phyloP scores from a whole-genome alignment of 306 rosid genomes.

The Senna siamea region DNA sequence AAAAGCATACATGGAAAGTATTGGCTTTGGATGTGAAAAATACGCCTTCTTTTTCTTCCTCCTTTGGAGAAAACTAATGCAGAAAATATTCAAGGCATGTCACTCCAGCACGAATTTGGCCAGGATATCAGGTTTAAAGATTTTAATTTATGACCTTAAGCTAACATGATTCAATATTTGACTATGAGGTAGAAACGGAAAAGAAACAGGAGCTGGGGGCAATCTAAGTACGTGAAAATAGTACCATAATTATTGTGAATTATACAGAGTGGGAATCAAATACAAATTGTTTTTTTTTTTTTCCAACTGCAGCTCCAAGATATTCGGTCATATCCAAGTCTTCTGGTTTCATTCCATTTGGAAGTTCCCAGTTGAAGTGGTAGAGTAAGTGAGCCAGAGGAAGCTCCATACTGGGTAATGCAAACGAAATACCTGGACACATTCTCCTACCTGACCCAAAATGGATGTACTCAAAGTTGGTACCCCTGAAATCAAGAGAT shows the following conservation, averaged over 20 bases:
- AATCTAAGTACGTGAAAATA: neutral
- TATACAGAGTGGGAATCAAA: conserved; percentile 29
- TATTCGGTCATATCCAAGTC: conserved; percentile 38
- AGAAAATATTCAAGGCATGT: neutral
- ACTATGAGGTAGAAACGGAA: neutral
- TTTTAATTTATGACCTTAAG: neutral
- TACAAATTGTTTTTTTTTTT: conserved; percentile 32
- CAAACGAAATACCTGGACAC: conserved; percentile 37
- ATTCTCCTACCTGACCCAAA: conserved; percentile 48
- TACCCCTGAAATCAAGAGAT: conserved; percentile 27
- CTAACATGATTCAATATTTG: no score
- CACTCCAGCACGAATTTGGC: neutral
- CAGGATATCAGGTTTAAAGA: neutral
- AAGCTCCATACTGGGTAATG: conserved; percentile 36
- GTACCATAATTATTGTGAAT: neutral
- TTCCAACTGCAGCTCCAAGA: conserved; percentile 26
- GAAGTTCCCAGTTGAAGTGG: conserved; percentile 45
- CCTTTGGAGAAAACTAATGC: neutral
- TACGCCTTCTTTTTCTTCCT: neutral
- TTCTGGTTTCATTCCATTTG: conserved; percentile 32
- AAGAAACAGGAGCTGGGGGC: neutral
- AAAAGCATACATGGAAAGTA: neutral
- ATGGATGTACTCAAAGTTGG: conserved; percentile 31
- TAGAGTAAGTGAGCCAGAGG: conserved; percentile 30
- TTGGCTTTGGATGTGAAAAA: neutral